Evolutionary conservation across 805 yeast genomes (phyloP).

Genomic region (Starmera amethionina): DNA sequence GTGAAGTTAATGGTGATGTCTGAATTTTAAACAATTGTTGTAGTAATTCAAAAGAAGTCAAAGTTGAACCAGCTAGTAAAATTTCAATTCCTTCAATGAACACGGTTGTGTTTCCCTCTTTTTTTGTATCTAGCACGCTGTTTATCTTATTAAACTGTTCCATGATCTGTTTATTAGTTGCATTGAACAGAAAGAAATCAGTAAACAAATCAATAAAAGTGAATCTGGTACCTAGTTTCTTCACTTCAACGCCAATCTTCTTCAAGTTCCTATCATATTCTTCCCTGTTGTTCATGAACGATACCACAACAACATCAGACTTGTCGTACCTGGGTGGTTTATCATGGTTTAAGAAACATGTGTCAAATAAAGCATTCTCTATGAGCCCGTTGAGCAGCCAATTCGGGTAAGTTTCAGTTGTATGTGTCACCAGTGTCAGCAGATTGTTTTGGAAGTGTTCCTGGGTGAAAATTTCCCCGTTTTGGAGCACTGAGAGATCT

Average conservation of each 20-base stretch:
- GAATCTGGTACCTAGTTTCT: constrained; percentile 17
- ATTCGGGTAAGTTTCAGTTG: constrained; percentile 47
- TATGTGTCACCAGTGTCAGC: constrained; percentile 26
- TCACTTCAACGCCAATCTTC: constrained; percentile 31
- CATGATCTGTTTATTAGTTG: constrained; percentile 5
- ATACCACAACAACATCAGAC: constrained; percentile 23
- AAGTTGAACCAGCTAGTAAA: constrained; percentile 31
- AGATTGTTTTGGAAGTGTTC: constrained; percentile 12
- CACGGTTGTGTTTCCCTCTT: constrained; percentile 16
- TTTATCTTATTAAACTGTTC: constrained; percentile 7
- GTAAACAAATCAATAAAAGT: constrained; percentile 36
- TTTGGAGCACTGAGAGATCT: constrained; percentile 44
- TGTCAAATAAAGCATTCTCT: constrained; percentile 30
- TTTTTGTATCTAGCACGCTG: constrained; percentile 2
- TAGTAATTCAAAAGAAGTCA: constrained; percentile 26
- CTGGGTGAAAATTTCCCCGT: constrained; percentile 33
- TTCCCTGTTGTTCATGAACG: constrained; percentile 22
- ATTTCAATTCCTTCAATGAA: constrained; percentile 40
- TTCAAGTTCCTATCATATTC: constrained; percentile 25
- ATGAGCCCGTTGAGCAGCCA: constrained; percentile 53
- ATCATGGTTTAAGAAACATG: constrained; percentile 15
- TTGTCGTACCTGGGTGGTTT: constrained; percentile 1
- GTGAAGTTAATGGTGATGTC: constrained; percentile 17
- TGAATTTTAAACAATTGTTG: constrained; percentile 23
- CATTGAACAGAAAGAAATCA: constrained; percentile 32